phyloP scores from a whole-genome alignment of 2,329 filamentous ascomycete species.

The Beauveria australis region DNA sequence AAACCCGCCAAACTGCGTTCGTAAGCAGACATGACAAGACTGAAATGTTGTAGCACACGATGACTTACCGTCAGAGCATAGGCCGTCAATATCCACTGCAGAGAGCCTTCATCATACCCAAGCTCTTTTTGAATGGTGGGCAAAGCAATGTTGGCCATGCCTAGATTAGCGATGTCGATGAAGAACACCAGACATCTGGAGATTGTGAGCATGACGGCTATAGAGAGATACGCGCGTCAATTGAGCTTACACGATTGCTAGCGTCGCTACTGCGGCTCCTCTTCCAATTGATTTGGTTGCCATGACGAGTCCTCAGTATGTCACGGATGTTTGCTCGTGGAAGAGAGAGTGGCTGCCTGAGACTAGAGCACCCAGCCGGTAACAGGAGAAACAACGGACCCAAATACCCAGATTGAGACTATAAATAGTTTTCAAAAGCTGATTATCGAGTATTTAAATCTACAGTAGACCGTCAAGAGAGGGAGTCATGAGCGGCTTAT shows the following conservation, averaged over 20 bases:
- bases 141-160: conserved; percentile 13
- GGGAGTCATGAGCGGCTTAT: not conserved
- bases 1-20: conserved; percentile 9
- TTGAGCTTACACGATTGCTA: not conserved
- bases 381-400: no score
- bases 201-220: not conserved
- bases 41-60: not conserved
- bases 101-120: conserved; percentile 8
- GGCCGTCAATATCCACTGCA: conserved; percentile 13
- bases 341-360: no score
- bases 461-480: no score
- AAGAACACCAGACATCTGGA: conserved; percentile 11
- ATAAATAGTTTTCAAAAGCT: no score
- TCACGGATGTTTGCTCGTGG: no score
- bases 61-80: conserved; percentile 10
- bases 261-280: not conserved
- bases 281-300: not conserved
- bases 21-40: not conserved
- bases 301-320: not conserved
- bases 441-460: no score
- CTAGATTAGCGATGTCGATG: conserved; percentile 13
- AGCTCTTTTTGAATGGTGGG: conserved; percentile 12
- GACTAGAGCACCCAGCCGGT: no score
- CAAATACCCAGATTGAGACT: no score
- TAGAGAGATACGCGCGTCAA: not conserved